Conservation (phyloP, 163 green algal species). For the Volvox carteri region DNA sequence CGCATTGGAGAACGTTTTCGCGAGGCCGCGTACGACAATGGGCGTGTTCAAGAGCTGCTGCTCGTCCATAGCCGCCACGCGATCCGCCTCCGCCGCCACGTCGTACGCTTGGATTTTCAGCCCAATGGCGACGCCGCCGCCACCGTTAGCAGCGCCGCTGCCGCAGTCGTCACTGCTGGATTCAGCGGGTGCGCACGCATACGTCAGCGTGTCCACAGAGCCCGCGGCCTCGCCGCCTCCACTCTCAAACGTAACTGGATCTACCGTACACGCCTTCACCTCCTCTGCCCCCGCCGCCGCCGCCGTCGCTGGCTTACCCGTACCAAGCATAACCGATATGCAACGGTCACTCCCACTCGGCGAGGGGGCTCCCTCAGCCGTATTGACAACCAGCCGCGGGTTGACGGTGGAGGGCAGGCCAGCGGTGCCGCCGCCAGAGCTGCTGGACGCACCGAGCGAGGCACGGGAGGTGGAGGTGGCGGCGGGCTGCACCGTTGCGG, state of each 20-base stretch:
- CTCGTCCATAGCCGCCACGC: not conserved
- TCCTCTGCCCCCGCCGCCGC: no score
- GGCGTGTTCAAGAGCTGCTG: conserved; percentile 44
- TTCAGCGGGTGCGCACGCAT: no score
- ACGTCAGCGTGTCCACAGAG: no score
- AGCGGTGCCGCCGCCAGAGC: not conserved
- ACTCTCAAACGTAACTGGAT: no score
- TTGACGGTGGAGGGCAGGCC: not conserved
- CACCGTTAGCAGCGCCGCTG: not conserved
- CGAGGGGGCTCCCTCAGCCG: no score
- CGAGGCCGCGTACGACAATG: conserved; percentile 82
- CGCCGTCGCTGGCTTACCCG: not conserved
- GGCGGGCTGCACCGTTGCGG: not conserved
- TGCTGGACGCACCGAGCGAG: not conserved
- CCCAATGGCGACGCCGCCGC: not conserved
- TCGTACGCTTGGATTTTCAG: not conserved
- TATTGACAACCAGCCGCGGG: no score
- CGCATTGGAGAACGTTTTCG: conserved; percentile 77
- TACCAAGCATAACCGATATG: no score
- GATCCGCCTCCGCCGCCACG: conserved; percentile 38
- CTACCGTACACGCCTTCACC: not conserved
- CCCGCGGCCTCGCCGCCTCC: not conserved
- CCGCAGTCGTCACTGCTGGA: not conserved
- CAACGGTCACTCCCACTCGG: no score
- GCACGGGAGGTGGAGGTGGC: not conserved